Base-by-base conservation (phyloP, 2,329 filamentous ascomycete species). In the Orbilia blumenaviensis region DNA sequence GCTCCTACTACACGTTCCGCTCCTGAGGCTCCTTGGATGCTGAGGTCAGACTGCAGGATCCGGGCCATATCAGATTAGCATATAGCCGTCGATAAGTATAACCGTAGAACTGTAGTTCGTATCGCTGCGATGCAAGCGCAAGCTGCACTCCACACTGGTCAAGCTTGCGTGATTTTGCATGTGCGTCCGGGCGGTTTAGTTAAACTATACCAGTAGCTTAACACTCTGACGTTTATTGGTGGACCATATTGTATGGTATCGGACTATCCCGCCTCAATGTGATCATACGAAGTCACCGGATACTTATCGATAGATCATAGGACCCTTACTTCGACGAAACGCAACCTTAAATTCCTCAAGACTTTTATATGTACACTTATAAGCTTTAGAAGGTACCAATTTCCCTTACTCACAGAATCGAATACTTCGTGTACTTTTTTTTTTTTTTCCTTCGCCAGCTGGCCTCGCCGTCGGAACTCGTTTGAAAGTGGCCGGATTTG, bases 71-170 rank as follows among this genome's bases (percentile, higher is more conserved):
- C 18, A 44, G 41, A 44, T 44, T 44, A 44, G 41, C 41, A 44
- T 44, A 44, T 44, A 44, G 23, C 41, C 41, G 41, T 44, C 16
- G 41, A 44, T 18, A 14, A 44, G 41, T 44, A 44, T 21, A n/a
- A n/a, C 41, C 41, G 41, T 44, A 21, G n/a, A 21, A 18, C 18
- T 44, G 23, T 44, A 44, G 41, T 21, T 44, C 41, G 2, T 54
- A 10, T 54, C 29, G 32, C 32, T 38, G 52, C 52, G 18, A 23
- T 56, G 52, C 52, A 54, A 54, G 27, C 46, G 48, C 48, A 56
- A 25, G 32, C 52, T 56, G 52, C 52, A 56, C 52, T 38, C 52
- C 52, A 18, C 52, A 56, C 16, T 56, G 32, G 52, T 12, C 4
- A n/a, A 10, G 29, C 29, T 38, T 54, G 48, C 48, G 27, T 54